Conservation (phyloP, 106 monocot genomes). For the Dioscorea dumetorum region DNA sequence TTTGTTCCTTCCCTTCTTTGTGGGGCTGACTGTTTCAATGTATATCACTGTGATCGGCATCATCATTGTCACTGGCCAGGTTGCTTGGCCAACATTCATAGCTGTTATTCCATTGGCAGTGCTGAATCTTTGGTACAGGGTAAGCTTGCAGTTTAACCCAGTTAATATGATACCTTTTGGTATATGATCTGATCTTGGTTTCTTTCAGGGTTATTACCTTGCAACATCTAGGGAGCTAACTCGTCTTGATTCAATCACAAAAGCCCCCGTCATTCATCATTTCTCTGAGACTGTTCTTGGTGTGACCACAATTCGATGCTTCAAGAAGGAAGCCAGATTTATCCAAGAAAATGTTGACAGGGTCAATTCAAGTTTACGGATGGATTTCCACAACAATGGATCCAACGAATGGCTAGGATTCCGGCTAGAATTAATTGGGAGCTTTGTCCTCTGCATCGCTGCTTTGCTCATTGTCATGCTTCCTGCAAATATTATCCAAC, state of each 20-base stretch:
- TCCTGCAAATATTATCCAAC: conserved; percentile 60
- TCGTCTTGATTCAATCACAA: conserved; percentile 67
- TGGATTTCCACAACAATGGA: conserved; percentile 76
- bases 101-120: conserved; percentile 37
- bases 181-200: background rate
- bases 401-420: conserved; percentile 81
- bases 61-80: conserved; percentile 61
- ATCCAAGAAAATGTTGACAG: conserved; percentile 40
- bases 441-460: conserved; percentile 42
- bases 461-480: conserved; percentile 56
- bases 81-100: conserved; percentile 73
- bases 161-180: no score
- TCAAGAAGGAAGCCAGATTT: conserved; percentile 55
- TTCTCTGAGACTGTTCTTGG: conserved; percentile 75
- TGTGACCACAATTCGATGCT: conserved; percentile 61
- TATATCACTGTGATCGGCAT: conserved; percentile 51
- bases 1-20: conserved; percentile 60
- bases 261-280: conserved; percentile 87
- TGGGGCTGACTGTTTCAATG: conserved; percentile 42
- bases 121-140: conserved; percentile 79
- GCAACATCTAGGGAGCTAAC: conserved; percentile 72
- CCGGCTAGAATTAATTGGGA: conserved; percentile 65
- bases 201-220: conserved; percentile 49
- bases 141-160: conserved; percentile 10
- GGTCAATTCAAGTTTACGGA: conserved; percentile 55